Base-by-base conservation (phyloP, 1,284 basidiomycete species). In the Ustilago xerochloae region DNA sequence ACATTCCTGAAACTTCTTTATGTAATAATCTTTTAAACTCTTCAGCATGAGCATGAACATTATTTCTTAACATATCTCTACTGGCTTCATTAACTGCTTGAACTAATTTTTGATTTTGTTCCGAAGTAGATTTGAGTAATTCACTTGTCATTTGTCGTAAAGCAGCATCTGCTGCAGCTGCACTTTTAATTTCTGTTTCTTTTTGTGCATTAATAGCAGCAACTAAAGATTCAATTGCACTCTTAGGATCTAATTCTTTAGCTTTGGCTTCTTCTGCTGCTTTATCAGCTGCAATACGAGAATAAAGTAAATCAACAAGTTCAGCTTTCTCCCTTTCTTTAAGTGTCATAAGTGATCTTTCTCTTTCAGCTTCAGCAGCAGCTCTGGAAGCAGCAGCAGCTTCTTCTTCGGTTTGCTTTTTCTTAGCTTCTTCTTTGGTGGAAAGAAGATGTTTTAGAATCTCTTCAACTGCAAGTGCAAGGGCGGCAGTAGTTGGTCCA, bases 381-480 rank as follows among this genome's bases (percentile, higher is more conserved):
- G 59, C 54, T 5, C 70, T 56, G n/a, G 56, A 50, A 3, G 63
- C 71, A 56, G 72, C 71, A 13, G 18, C 16, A 5, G 50, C 57
- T 60, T 64, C 53, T 13, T 53, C 65, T 46, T 70, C 67, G 24
- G 58, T 66, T 30, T 55, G 50, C 49, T 66, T 57, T 49, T 53
- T 55, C 47, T 73, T 65, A 9, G 75, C 71, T 33, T 77, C 74
- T 43, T 81, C 78, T 45, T 81, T 77, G 41, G 63, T 56, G 51
- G 72, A 65, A 8, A 80, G 53, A 2, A 80, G 73, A 36, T 81
- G 80, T 63, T 80, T 80, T 46, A 81, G 68, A 39, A 81, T 80
- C 55, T 81, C 80, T 46, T 81, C 80, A 0, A 81, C 78, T 3
- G 80, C 80, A 4, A 77, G 50, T 2, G 78, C 77, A 4, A 81